Evolutionary conservation across 257 asterid genomes (phyloP).

Genomic region (Lantana camara): DNA sequence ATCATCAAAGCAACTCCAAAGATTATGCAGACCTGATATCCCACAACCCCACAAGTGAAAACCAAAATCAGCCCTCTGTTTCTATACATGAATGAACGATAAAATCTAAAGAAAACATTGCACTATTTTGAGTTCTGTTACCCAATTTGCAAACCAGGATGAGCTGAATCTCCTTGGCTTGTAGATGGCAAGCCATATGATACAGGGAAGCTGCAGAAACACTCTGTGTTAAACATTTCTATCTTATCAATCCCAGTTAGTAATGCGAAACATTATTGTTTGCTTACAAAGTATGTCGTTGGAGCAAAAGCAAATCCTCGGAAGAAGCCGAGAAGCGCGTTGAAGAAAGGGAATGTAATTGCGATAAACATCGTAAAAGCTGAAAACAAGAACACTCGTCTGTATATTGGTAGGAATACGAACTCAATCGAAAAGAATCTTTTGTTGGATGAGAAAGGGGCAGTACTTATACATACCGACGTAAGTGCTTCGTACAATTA

Average conservation of each 20-base stretch:
- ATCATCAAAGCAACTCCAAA: constrained; percentile 45
- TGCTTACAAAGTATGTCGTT: constrained; percentile 51
- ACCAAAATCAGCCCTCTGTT: not conserved
- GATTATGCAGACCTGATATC: constrained; percentile 48
- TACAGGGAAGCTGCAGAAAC: constrained; percentile 44
- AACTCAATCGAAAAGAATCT: not conserved
- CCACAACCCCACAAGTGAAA: not conserved
- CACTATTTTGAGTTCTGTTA: constrained; percentile 17
- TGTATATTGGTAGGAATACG: too few species aligned
- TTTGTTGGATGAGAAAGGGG: not conserved
- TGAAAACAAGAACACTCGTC: constrained; percentile 23
- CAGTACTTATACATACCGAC: constrained; percentile 42
- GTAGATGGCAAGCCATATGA: constrained; percentile 43
- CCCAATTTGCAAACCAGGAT: constrained; percentile 51
- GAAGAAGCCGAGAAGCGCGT: constrained; percentile 46
- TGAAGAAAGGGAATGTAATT: constrained; percentile 48
- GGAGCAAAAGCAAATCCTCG: constrained; percentile 54
- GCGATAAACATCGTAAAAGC: constrained; percentile 51
- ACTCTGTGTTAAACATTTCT: not conserved
- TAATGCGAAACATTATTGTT: too few species aligned
- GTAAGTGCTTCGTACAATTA: constrained; percentile 39
- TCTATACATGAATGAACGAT: not conserved
- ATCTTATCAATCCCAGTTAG: not conserved
- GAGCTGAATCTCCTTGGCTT: constrained; percentile 41
- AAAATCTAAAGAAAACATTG: not conserved